phyloP scores from a whole-genome alignment of 2,329 filamentous ascomycete genomes.

The Phaeosphaeriaceae sp. region DNA sequence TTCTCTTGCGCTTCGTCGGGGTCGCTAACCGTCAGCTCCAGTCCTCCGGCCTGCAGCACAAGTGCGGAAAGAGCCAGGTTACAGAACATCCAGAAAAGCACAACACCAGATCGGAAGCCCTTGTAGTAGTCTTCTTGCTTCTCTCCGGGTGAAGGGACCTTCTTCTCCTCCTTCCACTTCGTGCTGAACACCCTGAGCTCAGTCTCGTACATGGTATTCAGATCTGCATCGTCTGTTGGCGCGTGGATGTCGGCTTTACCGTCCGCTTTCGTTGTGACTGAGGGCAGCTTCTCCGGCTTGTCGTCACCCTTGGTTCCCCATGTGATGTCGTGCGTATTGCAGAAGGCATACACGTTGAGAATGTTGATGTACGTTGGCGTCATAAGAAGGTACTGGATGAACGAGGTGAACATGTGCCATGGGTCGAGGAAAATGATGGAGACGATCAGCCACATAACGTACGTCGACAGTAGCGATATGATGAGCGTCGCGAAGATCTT shows the following conservation, averaged over 20 bases:
- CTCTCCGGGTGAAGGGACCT: slow-evolving; percentile 67
- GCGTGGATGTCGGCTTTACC: slow-evolving; percentile 91
- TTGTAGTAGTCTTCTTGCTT: slow-evolving; percentile 99
- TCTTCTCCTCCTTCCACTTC: slow-evolving; percentile 78
- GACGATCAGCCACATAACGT: slow-evolving; percentile 88
- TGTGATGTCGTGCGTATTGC: slow-evolving; percentile 96
- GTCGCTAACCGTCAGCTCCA: slow-evolving; percentile 62
- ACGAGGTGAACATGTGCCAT: slow-evolving; percentile 98
- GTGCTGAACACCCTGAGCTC: slow-evolving; percentile 76
- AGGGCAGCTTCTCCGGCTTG: slow-evolving; percentile 88
- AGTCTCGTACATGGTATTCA: slow-evolving; percentile 92
- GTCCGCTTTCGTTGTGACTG: slow-evolving; percentile 87
- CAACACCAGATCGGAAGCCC: slow-evolving; percentile 89
- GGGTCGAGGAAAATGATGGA: slow-evolving; percentile 96
- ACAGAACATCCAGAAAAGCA: slow-evolving; percentile 94
- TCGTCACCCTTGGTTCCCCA: slow-evolving; percentile 99
- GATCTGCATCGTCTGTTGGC: slow-evolving; percentile 87
- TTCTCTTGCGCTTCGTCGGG: slow-evolving; percentile 52
- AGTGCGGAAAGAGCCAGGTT: slow-evolving; percentile 89
- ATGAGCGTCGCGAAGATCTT: slow-evolving; percentile 92
- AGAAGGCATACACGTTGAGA: slow-evolving; percentile 98
- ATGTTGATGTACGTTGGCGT: slow-evolving; percentile 98
- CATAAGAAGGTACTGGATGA: slow-evolving; percentile 91
- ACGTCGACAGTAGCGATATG: slow-evolving; percentile 89
- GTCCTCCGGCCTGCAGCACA: slow-evolving; percentile 83